Base-by-base conservation (phyloP, 2,329 filamentous ascomycete species). In the Fusarium secorum region DNA sequence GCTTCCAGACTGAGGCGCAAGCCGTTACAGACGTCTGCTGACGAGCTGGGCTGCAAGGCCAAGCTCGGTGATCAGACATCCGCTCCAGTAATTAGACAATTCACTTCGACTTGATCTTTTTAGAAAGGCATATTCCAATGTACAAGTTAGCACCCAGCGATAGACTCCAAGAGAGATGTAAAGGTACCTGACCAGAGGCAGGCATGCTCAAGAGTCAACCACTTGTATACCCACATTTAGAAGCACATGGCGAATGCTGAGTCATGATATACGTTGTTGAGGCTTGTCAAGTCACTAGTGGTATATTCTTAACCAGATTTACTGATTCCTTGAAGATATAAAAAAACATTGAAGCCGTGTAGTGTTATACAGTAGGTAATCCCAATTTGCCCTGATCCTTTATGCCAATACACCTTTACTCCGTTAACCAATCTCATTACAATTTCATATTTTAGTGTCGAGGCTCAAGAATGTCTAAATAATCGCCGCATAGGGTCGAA, bases 331-430 rank as follows among this genome's bases (percentile, higher is more conserved):
- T 9, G 5, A 28, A 32, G n/a, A 32, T 52, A 14, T 7, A 41
- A 51, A 46, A 22, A 41, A 42, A 35, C 35, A 46, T 41, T 26
- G 26, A 67, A 63, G 39, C n/a, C 11, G 18, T 41, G 22, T 35
- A 28, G 28, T 42, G 20, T 41, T 22, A n/a, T 36, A 45, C 42
- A 45, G 22, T 35, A 18, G 11, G 35, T 10, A 54, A 51, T 32
- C 24, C 44, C 36, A 39, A 42, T 51, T 26, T 66, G 20, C 33
- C 49, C 22, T 32, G 20, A n/a, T 22, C 64, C 38, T 30, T 51
- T 60, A 38, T 44, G 24, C 55, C 55, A 14, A 44, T 60, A 42
- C 42, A 63, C 64, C 64, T 22, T 44, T 51, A 67, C 64, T 42
- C 64, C 64, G 15, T 45, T 44, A 55, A 49, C 55, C 18, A 51